Conservation (phyloP, 1,139 yeast genomes). For the Neolecta irregularis region DNA sequence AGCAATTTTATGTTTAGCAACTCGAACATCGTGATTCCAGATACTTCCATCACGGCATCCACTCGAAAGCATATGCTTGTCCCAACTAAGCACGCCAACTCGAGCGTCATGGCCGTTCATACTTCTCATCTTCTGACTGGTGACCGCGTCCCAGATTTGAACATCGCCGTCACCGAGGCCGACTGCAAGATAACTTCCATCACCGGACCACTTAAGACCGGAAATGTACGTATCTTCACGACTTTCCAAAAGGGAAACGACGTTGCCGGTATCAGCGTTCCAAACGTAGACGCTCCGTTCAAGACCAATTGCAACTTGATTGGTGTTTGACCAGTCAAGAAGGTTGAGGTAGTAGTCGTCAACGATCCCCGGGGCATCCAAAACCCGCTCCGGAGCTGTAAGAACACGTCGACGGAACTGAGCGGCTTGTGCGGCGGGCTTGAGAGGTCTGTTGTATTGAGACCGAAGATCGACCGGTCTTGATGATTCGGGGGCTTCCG, state of each 20-base stretch:
- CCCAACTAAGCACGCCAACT: slow-evolving; percentile 79
- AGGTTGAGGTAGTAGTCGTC: slow-evolving; percentile 87
- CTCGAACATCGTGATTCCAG: slow-evolving; percentile 84
- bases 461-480: slow-evolving; percentile 39
- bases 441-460: slow-evolving; percentile 27
- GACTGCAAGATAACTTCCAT: slow-evolving; percentile 72
- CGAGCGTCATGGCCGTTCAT: slow-evolving; percentile 59
- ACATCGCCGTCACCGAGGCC: slow-evolving; percentile 75
- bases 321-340: slow-evolving; percentile 74
- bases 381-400: slow-evolving; percentile 78
- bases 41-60: slow-evolving; percentile 78
- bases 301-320: slow-evolving; percentile 77
- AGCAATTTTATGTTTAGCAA: slow-evolving; percentile 56
- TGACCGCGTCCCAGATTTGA: slow-evolving; percentile 90
- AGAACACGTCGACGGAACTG: slow-evolving; percentile 55
- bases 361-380: slow-evolving; percentile 89
- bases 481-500: slow-evolving; percentile 63
- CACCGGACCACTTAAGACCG: slow-evolving; percentile 81
- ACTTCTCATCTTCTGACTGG: slow-evolving; percentile 57
- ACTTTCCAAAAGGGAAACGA: slow-evolving; percentile 52
- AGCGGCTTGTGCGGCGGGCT: slow-evolving; percentile 37
- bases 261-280: slow-evolving; percentile 80
- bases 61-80: slow-evolving; percentile 58
- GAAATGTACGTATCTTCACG: slow-evolving; percentile 34
- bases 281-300: slow-evolving; percentile 77